phyloP scores from a whole-genome alignment of 345 rosid species.

The Psidium friedrichsthalianum region DNA sequence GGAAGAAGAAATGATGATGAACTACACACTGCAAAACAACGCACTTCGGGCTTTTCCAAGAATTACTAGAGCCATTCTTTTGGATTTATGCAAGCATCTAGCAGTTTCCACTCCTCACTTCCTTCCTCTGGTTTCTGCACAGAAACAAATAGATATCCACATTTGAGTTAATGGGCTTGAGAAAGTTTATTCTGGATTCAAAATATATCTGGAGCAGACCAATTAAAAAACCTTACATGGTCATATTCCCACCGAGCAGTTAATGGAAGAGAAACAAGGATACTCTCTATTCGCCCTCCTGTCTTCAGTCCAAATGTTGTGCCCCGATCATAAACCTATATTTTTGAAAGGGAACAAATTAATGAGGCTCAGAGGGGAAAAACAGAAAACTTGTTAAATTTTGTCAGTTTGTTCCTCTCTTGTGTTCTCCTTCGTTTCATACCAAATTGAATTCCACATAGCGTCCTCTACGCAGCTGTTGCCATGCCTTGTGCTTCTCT shows the following conservation, averaged over 20 bases:
- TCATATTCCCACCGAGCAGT: conserved; percentile 97
- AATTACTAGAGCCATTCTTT: conserved; percentile 67
- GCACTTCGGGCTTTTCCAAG: background rate
- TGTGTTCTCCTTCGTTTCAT: background rate
- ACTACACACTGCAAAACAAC: background rate
- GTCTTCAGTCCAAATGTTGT: conserved; percentile 97
- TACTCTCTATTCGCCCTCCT: conserved; percentile 94
- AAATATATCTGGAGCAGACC: background rate
- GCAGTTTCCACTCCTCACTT: conserved; percentile 91
- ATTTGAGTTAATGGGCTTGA: background rate
- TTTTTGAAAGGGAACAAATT: background rate
- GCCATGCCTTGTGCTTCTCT: conserved; percentile 90
- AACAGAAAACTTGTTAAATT: background rate
- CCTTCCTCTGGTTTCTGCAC: conserved; percentile 90
- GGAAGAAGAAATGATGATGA: background rate
- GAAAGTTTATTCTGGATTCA: background rate
- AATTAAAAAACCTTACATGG: conserved; percentile 38
- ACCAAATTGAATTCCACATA: conserved; percentile 98
- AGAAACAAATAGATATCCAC: background rate
- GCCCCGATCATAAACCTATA: conserved; percentile 90
- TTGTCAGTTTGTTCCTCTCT: background rate
- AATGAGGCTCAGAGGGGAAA: background rate
- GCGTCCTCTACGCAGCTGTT: conserved; percentile 91
- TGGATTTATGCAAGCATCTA: conserved; percentile 96
- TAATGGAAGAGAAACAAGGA: conserved; percentile 90